phyloP scores from a whole-genome alignment of 148 eudicot genomes.

The Fagopyrum esculentum region DNA sequence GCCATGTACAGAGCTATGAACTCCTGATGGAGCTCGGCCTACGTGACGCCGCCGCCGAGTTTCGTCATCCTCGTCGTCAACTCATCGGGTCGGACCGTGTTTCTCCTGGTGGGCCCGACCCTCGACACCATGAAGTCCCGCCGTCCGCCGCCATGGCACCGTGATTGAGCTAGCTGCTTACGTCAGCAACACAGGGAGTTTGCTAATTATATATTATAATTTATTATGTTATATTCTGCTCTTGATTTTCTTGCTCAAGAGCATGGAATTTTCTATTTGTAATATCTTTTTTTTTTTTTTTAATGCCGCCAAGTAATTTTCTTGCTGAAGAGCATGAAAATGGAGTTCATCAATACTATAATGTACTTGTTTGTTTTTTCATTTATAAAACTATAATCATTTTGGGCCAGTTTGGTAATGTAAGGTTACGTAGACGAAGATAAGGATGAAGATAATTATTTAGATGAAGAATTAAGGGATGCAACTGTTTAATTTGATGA shows the following conservation, averaged over 20 bases:
- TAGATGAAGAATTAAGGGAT: no score
- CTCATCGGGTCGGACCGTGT: neutral
- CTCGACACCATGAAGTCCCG: slow-evolving; percentile 11
- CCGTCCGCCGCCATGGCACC: slow-evolving; percentile 5
- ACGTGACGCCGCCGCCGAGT: neutral
- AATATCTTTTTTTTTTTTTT: neutral
- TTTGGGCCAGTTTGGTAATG: no score
- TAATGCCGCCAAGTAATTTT: neutral
- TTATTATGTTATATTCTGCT: neutral
- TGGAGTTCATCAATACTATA: neutral
- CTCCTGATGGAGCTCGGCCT: slow-evolving; percentile 4
- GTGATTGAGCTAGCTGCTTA: neutral
- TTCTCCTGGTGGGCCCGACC: slow-evolving; percentile 12
- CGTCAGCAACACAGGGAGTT: neutral
- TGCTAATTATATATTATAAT: neutral
- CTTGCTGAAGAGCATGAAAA: neutral
- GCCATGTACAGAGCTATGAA: neutral
- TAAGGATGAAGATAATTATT: no score
- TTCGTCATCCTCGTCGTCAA: neutral
- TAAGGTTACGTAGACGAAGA: no score
- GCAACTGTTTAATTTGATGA: no score
- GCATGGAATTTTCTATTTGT: neutral
- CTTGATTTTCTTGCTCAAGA: neutral
- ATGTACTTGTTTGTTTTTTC: neutral
- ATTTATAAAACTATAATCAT: no score